Evolutionary conservation across 2,329 filamentous ascomycete species (phyloP).

Genomic region (Aaosphaeria arxii): DNA sequence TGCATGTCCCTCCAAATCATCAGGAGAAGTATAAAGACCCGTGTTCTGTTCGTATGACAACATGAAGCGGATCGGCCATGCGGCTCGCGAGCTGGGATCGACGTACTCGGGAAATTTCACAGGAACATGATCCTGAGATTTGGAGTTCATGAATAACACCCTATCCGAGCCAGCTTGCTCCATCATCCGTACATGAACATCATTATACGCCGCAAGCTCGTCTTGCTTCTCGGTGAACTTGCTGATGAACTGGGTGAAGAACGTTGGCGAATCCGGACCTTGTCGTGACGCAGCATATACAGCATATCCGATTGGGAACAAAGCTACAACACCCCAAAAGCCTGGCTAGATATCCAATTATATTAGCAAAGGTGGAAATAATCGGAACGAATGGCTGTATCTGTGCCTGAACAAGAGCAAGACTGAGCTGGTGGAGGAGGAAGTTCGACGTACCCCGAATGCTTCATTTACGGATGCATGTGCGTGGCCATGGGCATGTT

Average conservation of each 20-base stretch:
- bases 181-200: conserved; percentile 57
- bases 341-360: conserved; percentile 33
- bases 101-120: conserved; percentile 65
- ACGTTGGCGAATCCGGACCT: conserved; percentile 37
- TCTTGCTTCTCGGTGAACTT: conserved; percentile 55
- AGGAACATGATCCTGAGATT: conserved; percentile 49
- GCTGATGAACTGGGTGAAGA: conserved; percentile 52
- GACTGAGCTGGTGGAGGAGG: conserved; percentile 7
- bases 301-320: conserved; percentile 44
- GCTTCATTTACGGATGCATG: conserved; percentile 44
- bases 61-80: too few relatives aligned
- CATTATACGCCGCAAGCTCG: conserved; percentile 55
- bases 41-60: too few relatives aligned
- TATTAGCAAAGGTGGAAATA: conserved; percentile 12
- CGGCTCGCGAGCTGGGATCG: neutral
- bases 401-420: neutral
- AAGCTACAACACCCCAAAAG: conserved; percentile 47
- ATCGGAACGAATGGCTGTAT: neutral
- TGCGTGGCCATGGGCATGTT: conserved; percentile 28
- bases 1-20: neutral
- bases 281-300: conserved; percentile 46
- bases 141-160: conserved; percentile 54
- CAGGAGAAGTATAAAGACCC: too few relatives aligned
- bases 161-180: conserved; percentile 63
- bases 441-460: conserved; percentile 47